A percentile compares a stretch with the other conserved stretches of the same genome.
Conservation (phyloP, 331 rosid genomes). For the Phaseolus coccineus region DNA sequence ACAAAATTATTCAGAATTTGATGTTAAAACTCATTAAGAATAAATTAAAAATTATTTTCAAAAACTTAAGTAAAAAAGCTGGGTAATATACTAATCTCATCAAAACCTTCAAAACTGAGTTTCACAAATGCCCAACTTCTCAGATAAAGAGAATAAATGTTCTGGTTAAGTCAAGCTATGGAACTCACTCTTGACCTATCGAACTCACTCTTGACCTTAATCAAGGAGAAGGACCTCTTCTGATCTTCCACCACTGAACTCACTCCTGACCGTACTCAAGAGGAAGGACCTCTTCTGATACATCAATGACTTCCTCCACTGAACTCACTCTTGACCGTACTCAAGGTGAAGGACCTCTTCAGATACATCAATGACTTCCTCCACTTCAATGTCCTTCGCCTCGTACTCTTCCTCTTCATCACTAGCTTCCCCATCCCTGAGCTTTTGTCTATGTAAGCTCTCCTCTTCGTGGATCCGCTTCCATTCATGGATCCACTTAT, state of each 20-base stretch:
- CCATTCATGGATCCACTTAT: slow-evolving; percentile 77
- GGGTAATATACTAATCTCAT: no score
- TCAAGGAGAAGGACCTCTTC: no score
- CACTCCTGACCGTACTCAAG: slow-evolving; percentile 50
- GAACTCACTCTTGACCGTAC: slow-evolving; percentile 35
- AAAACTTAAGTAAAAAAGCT: no score
- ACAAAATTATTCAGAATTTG: no score
- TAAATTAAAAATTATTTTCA: no score
- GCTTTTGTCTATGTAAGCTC: slow-evolving; percentile 57
- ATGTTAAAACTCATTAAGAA: no score
- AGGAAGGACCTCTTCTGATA: slow-evolving; percentile 61
- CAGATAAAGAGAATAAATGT: background rate
- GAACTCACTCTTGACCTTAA: no score
- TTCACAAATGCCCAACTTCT: background rate
- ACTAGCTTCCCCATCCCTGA: slow-evolving; percentile 85
- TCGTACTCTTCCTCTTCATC: slow-evolving; percentile 92
- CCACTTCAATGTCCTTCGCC: slow-evolving; percentile 84
- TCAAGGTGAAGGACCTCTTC: slow-evolving; percentile 68
- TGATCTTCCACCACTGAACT: background rate
- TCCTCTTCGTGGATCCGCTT: slow-evolving; percentile 72
- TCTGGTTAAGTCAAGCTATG: background rate
- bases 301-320: slow-evolving; percentile 70
- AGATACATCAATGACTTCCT: slow-evolving; percentile 59
- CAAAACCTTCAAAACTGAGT: slow-evolving; percentile 39
- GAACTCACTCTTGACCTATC: background rate